phyloP scores from a whole-genome alignment of 2,329 filamentous ascomycete species.

The Gaeumannomyces sp. region DNA sequence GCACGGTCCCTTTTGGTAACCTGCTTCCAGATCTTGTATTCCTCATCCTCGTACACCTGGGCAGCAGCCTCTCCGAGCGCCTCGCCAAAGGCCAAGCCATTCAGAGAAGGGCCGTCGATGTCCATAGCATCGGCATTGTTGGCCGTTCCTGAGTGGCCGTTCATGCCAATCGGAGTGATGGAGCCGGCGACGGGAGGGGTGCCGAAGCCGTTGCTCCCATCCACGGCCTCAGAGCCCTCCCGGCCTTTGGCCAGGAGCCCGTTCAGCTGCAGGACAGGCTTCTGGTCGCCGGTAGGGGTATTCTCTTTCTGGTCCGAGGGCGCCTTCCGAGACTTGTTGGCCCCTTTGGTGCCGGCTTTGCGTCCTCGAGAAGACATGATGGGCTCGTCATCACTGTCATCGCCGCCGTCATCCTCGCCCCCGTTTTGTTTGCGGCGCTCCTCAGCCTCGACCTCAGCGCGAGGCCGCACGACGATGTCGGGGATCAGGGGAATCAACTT shows the following conservation, averaged over 20 bases:
- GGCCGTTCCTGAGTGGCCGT: constrained; percentile 58
- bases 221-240: constrained; percentile 71
- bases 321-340: constrained; percentile 71
- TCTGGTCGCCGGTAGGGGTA: constrained; percentile 70
- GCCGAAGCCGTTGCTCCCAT: constrained; percentile 78
- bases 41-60: constrained; percentile 81
- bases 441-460: constrained; percentile 89
- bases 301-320: constrained; percentile 68
- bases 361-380: constrained; percentile 96
- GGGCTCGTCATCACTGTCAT: constrained; percentile 94
- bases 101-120: constrained; percentile 69
- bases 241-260: constrained; percentile 53
- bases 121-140: constrained; percentile 85
- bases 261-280: constrained; percentile 64
- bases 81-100: constrained; percentile 56
- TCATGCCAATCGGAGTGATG: constrained; percentile 66
- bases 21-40: constrained; percentile 98
- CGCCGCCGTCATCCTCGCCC: constrained; percentile 71
- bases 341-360: constrained; percentile 76
- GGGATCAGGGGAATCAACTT: constrained; percentile 94
- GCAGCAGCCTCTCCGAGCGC: constrained; percentile 62
- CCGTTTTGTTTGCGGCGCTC: constrained; percentile 81
- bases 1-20: constrained; percentile 96
- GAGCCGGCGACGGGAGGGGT: constrained; percentile 77
- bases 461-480: constrained; percentile 81